Conservation (phyloP, 345 rosid species). For the Moricandia arvensis region DNA sequence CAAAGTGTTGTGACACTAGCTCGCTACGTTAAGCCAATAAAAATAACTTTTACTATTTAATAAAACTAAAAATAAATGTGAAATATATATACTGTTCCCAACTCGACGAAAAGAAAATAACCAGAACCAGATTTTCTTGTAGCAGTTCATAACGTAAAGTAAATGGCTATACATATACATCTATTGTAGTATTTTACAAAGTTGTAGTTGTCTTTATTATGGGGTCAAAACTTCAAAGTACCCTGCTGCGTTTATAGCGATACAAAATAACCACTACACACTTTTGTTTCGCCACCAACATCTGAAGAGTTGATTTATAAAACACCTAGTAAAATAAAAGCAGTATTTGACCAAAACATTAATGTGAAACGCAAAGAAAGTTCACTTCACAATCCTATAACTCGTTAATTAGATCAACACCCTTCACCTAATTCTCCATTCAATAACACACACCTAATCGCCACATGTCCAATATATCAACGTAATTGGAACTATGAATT, state of each 20-base stretch:
- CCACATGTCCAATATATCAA: neutral
- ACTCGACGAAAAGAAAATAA: neutral
- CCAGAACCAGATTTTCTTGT: neutral
- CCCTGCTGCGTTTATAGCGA: too few relatives aligned
- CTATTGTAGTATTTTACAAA: too few relatives aligned
- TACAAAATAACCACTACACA: neutral
- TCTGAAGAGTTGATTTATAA: neutral
- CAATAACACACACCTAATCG: neutral
- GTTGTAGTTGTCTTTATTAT: too few relatives aligned
- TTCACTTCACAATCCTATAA: constrained; percentile 9
- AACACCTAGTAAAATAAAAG: neutral
- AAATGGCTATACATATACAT: too few relatives aligned
- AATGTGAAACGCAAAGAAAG: constrained; percentile 9
- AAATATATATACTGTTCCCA: neutral
- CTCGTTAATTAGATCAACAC: constrained; percentile 31
- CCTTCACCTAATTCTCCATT: constrained; percentile 23
- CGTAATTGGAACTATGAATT: neutral
- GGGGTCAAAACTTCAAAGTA: too few relatives aligned
- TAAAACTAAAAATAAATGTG: neutral
- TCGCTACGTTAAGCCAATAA: neutral
- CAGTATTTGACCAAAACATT: constrained; percentile 12
- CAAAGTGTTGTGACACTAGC: neutral
- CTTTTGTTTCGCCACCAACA: neutral
- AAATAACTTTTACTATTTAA: too few relatives aligned
- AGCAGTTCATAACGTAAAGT: neutral